Conservation (phyloP, 139 green algal species). For the Zygnema circumcarinatum region DNA sequence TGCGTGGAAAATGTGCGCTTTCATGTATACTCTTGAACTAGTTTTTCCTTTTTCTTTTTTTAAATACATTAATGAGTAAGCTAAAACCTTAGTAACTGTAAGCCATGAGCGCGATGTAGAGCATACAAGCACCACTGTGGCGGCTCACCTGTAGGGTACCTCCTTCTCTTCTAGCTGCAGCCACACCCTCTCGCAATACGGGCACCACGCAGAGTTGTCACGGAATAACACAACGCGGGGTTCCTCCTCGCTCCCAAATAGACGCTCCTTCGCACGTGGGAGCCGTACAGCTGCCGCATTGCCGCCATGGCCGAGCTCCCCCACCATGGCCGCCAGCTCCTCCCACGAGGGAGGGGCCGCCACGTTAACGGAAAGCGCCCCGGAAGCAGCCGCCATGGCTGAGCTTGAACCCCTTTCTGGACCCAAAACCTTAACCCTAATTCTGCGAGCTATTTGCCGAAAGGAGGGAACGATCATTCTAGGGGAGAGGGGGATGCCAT, state of each 20-base stretch:
- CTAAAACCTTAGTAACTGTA: no score
- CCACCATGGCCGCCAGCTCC: not conserved
- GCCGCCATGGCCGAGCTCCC: not conserved
- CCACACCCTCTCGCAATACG: slow-evolving; percentile 82
- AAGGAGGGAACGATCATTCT: not conserved
- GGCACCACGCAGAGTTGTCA: slow-evolving; percentile 81
- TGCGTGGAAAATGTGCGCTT: not conserved
- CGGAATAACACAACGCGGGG: slow-evolving; percentile 74
- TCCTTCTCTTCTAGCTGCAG: slow-evolving; percentile 96
- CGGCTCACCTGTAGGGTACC: slow-evolving; percentile 86
- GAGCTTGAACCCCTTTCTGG: no score
- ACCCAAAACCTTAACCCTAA: no score
- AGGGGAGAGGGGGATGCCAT: not conserved
- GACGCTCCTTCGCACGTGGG: slow-evolving; percentile 27
- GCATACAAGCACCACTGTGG: no score
- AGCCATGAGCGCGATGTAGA: no score
- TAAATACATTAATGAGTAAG: no score
- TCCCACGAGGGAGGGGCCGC: slow-evolving; percentile 19
- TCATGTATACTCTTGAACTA: no score
- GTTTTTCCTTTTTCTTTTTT: no score
- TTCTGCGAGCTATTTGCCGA: no score
- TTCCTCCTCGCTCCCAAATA: slow-evolving; percentile 30
- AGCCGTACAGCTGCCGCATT: not conserved
- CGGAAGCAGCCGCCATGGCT: not conserved
- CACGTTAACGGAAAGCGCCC: not conserved